Evolutionary conservation across 2,329 filamentous ascomycete genomes (phyloP), one percentile per base, ranked within the genome.

Genomic region (Alternaria hordeiaustralica): DNA sequence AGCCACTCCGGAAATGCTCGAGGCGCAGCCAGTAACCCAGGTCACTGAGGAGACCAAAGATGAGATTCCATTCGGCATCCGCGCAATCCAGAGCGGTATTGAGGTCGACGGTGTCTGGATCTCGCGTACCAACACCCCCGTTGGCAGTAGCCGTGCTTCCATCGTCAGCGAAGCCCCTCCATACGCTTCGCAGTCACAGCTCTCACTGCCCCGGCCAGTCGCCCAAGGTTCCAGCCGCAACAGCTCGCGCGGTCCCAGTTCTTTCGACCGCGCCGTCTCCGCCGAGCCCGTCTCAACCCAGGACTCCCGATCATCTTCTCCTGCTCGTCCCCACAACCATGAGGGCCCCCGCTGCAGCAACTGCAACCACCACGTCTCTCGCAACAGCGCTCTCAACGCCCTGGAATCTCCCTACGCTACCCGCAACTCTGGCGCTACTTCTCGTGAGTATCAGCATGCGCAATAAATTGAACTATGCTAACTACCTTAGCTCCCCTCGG

Each of bases 21-120:
- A 89, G 71, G 88, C 91, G 68, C 90, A 90, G 74, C 23, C 85
- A 85, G 66, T 78, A 84, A 88, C 70, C 21, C 72, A 83, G 88
- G 59, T 58, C 5, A 65, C 58, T 49, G 63, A 86, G 80, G 70
- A 88, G 83, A 65, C 88, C 84, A 72, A 84, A 51, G 84, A 87
- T 55, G 90, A 92, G 10, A 88, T 96, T 36, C 94, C 93, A 0
- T 97, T 97, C 73, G 94, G 95, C 20, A 88, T 96, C 57, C 89
- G 92, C 70, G 94, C 94, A 7, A 88, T 97, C 50, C 90, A 97
- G 77, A 91, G 88, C 70, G 94, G 94, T 6, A 84, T 96, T 46
- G 88, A 95, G 75, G 88, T 97, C 8, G 92, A 97, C 67, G 94
- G 93, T 5, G 94, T 97, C 55, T 86, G 83, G 82, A 83, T 84